A percentile compares a stretch with the other conserved stretches of the same genome.
Evolutionary conservation across 2,329 filamentous ascomycete species (phyloP).

Genomic region (Zopfia rhizophila): DNA sequence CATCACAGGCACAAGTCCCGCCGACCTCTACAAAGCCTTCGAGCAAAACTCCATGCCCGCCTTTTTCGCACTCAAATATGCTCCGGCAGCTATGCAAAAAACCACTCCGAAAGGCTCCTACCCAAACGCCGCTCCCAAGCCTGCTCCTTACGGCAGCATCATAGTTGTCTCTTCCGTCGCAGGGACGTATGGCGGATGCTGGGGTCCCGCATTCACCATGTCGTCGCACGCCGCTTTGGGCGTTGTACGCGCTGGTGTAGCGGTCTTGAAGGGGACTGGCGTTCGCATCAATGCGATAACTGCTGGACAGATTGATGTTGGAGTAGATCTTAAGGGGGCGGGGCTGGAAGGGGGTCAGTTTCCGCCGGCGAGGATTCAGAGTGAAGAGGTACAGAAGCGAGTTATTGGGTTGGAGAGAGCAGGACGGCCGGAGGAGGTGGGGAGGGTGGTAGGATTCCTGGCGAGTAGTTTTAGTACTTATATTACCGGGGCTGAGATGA

Average conservation of each 20-base stretch:
- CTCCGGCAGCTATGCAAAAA: slow-evolving; percentile 71
- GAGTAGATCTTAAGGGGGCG: slow-evolving; percentile 58
- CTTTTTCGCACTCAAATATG: slow-evolving; percentile 73
- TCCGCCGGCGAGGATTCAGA: slow-evolving; percentile 65
- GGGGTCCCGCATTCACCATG: slow-evolving; percentile 71
- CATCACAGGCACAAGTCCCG: slow-evolving; percentile 66
- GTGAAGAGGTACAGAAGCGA: slow-evolving; percentile 58
- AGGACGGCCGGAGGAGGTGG: slow-evolving; percentile 68
- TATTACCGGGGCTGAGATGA: slow-evolving; percentile 69
- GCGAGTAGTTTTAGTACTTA: slow-evolving; percentile 72
- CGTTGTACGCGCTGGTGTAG: slow-evolving; percentile 68
- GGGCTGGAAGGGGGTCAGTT: slow-evolving; percentile 65
- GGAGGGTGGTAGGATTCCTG: slow-evolving; percentile 69
- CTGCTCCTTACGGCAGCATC: slow-evolving; percentile 69
- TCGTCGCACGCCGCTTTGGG: slow-evolving; percentile 69
- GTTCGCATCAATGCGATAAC: slow-evolving; percentile 68
- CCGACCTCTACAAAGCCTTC: slow-evolving; percentile 67
- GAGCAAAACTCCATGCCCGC: slow-evolving; percentile 70
- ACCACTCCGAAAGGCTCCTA: slow-evolving; percentile 65
- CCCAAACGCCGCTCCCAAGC: slow-evolving; percentile 70
- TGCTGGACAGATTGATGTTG: slow-evolving; percentile 60
- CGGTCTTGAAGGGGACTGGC: slow-evolving; percentile 66
- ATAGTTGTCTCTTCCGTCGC: slow-evolving; percentile 70
- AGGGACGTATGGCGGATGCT: slow-evolving; percentile 66
- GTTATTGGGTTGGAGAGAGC: slow-evolving; percentile 68